These are phyloP conservation scores for Russula emetica DNA, from an alignment of 768 basidiomycete species.

Conservation along the genomic window DNA sequence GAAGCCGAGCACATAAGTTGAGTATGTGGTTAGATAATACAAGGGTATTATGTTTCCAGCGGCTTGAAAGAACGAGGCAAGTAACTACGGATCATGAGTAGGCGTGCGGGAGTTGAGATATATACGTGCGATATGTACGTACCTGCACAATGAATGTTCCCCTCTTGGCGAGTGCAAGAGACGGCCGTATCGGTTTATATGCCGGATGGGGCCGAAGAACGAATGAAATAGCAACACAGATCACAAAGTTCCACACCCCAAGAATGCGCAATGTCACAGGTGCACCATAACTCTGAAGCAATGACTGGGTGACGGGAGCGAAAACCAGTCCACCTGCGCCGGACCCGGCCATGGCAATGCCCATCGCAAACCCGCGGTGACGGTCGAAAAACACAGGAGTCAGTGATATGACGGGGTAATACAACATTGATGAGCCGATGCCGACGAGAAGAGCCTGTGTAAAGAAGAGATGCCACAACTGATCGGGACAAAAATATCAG, in stretches of 20 bases:
- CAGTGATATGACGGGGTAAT: constrained; percentile 43
- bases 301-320: constrained; percentile 38
- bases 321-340: constrained; percentile 45
- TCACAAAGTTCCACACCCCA: constrained; percentile 40
- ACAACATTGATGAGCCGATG: constrained; percentile 42
- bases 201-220: constrained; percentile 35
- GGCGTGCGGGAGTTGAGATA: background rate
- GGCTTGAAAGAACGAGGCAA: constrained; percentile 43
- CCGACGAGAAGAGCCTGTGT: constrained; percentile 44
- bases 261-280: constrained; percentile 40
- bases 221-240: constrained; percentile 38
- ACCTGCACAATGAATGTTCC: constrained; percentile 45
- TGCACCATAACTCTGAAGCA: constrained; percentile 38
- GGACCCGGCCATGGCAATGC: constrained; percentile 40
- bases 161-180: constrained; percentile 38
- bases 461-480: constrained; percentile 45
- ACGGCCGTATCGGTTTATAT: constrained; percentile 32
- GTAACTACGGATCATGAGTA: constrained; percentile 31
- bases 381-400: constrained; percentile 43
- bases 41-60: constrained; percentile 44
- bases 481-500: background rate
- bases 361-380: constrained; percentile 46
- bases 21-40: constrained; percentile 44
- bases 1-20: constrained; percentile 39
- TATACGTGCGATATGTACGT: background rate